Percentiles rank a stretch among this genome's conserved stretches.
Evolutionary conservation across 306 rosid genomes (phyloP).

Genomic region (Cicer arietinum): DNA sequence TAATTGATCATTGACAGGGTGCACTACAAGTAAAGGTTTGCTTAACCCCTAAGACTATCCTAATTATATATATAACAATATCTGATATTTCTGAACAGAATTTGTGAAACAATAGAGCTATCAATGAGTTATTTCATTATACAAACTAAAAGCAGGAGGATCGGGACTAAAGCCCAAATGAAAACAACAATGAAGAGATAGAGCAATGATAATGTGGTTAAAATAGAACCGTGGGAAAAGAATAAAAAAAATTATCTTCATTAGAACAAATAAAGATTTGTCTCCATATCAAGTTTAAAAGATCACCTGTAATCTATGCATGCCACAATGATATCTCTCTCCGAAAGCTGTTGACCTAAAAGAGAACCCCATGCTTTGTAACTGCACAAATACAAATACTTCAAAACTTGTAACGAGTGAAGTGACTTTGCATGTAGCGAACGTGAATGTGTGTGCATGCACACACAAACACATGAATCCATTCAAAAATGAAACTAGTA

Average conservation of each 20-base stretch:
- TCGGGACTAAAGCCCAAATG: not conserved
- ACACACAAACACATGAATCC: conserved; percentile 13
- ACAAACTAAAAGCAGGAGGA: conserved; percentile 5
- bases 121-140: conserved; percentile 1
- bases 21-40: too few species aligned
- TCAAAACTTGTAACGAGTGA: conserved; percentile 37
- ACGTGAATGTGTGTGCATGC: not conserved
- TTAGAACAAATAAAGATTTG: conserved; percentile 12
- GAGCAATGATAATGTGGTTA: not conserved
- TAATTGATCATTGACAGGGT: too few species aligned
- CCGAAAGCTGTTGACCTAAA: conserved; percentile 87
- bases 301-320: conserved; percentile 93
- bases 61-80: not conserved
- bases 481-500: conserved; percentile 20
- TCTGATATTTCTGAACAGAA: not conserved
- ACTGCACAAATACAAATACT: conserved; percentile 53
- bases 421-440: not conserved
- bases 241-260: conserved; percentile 11
- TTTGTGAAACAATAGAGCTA: not conserved
- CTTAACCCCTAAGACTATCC: too few species aligned
- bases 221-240: conserved; percentile 9
- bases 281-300: not conserved
- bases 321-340: conserved; percentile 89
- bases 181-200: not conserved
- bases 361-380: conserved; percentile 98